These are phyloP conservation scores for Amyloporia xantha DNA, from an alignment of 768 basidiomycete genomes.

Conservation along the genomic window DNA sequence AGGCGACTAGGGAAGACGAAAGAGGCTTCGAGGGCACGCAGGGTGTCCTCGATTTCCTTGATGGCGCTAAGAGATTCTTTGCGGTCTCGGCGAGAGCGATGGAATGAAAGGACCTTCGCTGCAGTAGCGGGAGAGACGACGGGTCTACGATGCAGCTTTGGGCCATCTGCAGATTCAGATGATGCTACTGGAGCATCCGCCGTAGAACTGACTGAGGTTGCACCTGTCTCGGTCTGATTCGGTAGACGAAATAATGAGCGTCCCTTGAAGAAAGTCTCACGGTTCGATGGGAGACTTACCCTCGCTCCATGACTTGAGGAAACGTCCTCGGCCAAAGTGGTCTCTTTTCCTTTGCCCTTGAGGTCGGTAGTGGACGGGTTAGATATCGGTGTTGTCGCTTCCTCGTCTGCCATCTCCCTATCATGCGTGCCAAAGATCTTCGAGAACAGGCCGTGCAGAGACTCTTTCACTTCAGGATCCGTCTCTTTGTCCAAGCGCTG, in stretches of 20 bases:
- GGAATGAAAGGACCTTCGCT: slow-evolving; percentile 23
- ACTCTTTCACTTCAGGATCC: slow-evolving; percentile 12
- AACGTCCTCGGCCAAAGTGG: neutral
- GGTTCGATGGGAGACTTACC: neutral
- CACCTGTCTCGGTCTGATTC: neutral
- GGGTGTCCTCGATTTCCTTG: slow-evolving; percentile 34
- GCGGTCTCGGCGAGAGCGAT: slow-evolving; percentile 21
- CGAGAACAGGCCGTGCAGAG: slow-evolving; percentile 11
- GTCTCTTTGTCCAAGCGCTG: slow-evolving; percentile 12
- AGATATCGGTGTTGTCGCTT: neutral
- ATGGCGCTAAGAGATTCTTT: slow-evolving; percentile 36
- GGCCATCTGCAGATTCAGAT: slow-evolving; percentile 1
- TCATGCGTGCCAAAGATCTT: slow-evolving; percentile 8
- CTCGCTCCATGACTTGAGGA: too few relatives aligned
- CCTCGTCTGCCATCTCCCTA: neutral
- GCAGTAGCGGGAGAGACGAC: slow-evolving; percentile 15
- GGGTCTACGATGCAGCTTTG: slow-evolving; percentile 12
- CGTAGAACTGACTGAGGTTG: neutral
- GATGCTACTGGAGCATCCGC: neutral
- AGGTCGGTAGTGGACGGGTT: neutral
- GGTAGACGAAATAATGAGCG: too few relatives aligned
- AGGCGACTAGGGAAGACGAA: slow-evolving; percentile 34
- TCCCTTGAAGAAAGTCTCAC: neutral
- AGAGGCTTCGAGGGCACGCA: slow-evolving; percentile 28
- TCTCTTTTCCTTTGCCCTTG: slow-evolving; percentile 1